Base-by-base conservation (phyloP, 768 basidiomycete genomes). In the Fomitopsis serialis region DNA sequence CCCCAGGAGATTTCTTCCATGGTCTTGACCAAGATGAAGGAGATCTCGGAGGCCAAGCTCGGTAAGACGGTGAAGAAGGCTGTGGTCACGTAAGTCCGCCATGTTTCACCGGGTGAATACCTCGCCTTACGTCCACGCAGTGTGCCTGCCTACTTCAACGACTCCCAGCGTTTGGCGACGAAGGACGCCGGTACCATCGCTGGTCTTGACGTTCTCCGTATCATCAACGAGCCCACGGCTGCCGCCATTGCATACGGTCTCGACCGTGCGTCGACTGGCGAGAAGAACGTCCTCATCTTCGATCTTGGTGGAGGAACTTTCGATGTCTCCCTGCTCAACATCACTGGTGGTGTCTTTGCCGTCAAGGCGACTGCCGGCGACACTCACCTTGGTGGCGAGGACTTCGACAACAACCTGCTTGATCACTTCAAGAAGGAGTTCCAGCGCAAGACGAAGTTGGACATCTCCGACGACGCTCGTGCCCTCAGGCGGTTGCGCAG, bases 351-450 rank as follows among this genome's bases (percentile, higher is more conserved):
- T 75, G 93, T 98, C 68, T 98, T 98, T 69, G 94, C 95, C 62
- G 96, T 98, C 70, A 98, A 98, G 81, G 94, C 97, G 42, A 98
- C 97, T 60, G 94, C 94, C 63, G 97, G 97, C 78, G 95, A 98
- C 73, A 99, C 97, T 62, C 97, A 98, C 75, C 79, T 98, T 71
- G 97, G 96, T 78, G 97, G 97, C 77, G 97, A 99, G 77, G 97
- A 98, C 72, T 99, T 99, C 68, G 97, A 99, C 76, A 99, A 99
- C 76, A 84, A 92, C 69, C 85, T 99, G 60, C 75, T 98, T 58
- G 93, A 99, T 50, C 91, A 95, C 82, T 98, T 99, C 89, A 96
- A 96, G 84, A 89, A 88, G 71, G 97, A 99, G 78, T 99, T 99
- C 86, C 92, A 96, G 83, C 81, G 82, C 65, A 98, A 98, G 81